Base-by-base conservation (phyloP, 495 filamentous ascomycete genomes). In the Tetracladium marchalianum region DNA sequence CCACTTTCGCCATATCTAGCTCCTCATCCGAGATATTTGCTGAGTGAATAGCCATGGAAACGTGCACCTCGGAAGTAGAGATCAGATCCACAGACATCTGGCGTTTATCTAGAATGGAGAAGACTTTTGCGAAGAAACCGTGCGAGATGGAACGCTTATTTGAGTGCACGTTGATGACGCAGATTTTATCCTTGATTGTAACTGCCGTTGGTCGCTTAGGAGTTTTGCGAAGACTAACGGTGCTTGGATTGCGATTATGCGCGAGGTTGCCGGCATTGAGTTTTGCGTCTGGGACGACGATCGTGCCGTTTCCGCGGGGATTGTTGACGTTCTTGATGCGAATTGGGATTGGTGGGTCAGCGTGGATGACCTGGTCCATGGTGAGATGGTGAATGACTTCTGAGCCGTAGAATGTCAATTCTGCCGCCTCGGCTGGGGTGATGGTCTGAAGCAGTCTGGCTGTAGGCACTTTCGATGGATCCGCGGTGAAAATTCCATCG, bases 321-420 rank as follows among this genome's bases (percentile, higher is more conserved):
- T 96, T 95, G 69, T 93, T 90, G 59, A 97, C 92, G 62, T 98
- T 97, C 70, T 97, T 96, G 65, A 97, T 97, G 47, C 92, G 85
- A 55, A 96, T 93, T 8, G 84, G 87, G 62, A 97, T 97, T 11
- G 76, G 77, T 0, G 78, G 78, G 43, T 76, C 75, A 2, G 90
- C 89, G 41, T 81, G 84, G 62, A 97, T 95, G 41, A 92, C 92
- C 61, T 96, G 92, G 66, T 98, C 89, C 87, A 98, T 97, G 44
- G 92, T 98, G 58, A 95, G 83, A 41, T 92, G 92, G 57, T 98
- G 92, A 52, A 98, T 96, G 53, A 98, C 92, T 62, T 94, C 87
- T 13, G 85, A 89, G 51, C 88, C 88, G 61, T 93, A 94, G 58
- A 92, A 95, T 9, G 88, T 95, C 53, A 94, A 71, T 60, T 95